Evolutionary conservation across 1,284 basidiomycete species (phyloP), one percentile per base, ranked within the genome.

Genomic region (Tremellales sp.): DNA sequence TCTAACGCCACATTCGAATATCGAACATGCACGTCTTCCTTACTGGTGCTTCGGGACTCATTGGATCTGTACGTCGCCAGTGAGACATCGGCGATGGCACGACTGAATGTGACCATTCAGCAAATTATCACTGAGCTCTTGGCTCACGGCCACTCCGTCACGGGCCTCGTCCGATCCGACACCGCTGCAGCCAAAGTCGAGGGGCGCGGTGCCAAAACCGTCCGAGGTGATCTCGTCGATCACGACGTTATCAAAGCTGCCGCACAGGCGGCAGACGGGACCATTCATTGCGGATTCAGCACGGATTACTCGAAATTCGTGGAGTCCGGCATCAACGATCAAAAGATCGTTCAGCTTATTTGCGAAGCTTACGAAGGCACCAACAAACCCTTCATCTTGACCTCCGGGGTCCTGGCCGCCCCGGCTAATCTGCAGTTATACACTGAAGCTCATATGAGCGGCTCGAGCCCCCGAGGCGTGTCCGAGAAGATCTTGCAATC

Each of bases 231-330:
- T 13, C 29, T 57, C 16, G 42, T 44, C 33, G 62, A 69, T 47
- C 42, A 51, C n/a, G 59, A 57, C 27, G 41, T 55, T 10, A 51
- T 68, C 25, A 38, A 42, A 26, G 21, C 43, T 5, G 51, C 42
- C 10, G 64, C 65, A 0, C 14, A 29, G 9, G 53, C 44, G 13
- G 49, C 56, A 4, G 63, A 65, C 46, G 65, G 53, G 1, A 58
- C 60, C 42, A 57, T 68, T 22, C 68, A 70, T 48, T 43, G 56
- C 37, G 66, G 57, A 0, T 68, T 63, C 53, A 43, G 52, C 25
- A 58, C 64, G 45, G 50, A 60, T 31, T 51, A 59, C 45, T 18
- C 22, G 3, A 41, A 53, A 18, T 57, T 37, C 26, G 33, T 32
- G 12, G 43, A 16, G 7, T 41, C 48, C 10, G 47, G 48, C 32